Conservation (phyloP, 805 yeast species). For the Metschnikowia picachoensis region DNA sequence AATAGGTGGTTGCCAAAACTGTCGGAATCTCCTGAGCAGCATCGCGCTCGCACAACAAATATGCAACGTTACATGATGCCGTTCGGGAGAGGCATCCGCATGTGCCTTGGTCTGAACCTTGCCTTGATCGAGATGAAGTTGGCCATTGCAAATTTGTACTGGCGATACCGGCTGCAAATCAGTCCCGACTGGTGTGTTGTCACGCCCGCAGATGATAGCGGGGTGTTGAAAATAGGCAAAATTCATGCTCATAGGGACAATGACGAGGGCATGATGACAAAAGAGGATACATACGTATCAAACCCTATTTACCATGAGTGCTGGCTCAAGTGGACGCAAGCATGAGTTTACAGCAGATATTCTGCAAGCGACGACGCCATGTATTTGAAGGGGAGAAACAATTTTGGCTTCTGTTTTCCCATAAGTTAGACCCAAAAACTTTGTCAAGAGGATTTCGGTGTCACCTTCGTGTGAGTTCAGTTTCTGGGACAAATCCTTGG, state of each 20-base stretch:
- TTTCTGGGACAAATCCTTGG: too few relatives aligned
- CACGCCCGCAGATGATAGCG: slow-evolving; percentile 8
- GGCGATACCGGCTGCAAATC: slow-evolving; percentile 37
- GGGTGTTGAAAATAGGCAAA: slow-evolving; percentile 16
- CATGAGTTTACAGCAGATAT: not conserved
- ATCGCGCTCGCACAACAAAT: slow-evolving; percentile 29
- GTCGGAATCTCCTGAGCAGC: slow-evolving; percentile 30
- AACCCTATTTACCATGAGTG: slow-evolving; percentile 51
- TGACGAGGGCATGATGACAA: slow-evolving; percentile 42
- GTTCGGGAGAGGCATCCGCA: slow-evolving; percentile 68
- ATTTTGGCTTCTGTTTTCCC: not conserved
- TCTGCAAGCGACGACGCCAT: not conserved
- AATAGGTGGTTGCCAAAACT: slow-evolving; percentile 54
- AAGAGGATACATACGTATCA: slow-evolving; percentile 52
- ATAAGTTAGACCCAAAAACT: not conserved
- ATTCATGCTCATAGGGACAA: slow-evolving; percentile 13
- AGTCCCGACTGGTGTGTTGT: slow-evolving; percentile 42
- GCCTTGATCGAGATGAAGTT: slow-evolving; percentile 65
- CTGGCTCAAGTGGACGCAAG: slow-evolving; percentile 40
- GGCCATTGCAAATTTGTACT: slow-evolving; percentile 49
- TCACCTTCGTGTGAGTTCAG: too few relatives aligned
- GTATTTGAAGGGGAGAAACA: not conserved
- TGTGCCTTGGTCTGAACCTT: slow-evolving; percentile 70
- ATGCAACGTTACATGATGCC: slow-evolving; percentile 59
- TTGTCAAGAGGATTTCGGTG: too few relatives aligned